Base-by-base conservation (phyloP, 371 early-diverging fungal species). In the Dichotomocladium elegans region DNA sequence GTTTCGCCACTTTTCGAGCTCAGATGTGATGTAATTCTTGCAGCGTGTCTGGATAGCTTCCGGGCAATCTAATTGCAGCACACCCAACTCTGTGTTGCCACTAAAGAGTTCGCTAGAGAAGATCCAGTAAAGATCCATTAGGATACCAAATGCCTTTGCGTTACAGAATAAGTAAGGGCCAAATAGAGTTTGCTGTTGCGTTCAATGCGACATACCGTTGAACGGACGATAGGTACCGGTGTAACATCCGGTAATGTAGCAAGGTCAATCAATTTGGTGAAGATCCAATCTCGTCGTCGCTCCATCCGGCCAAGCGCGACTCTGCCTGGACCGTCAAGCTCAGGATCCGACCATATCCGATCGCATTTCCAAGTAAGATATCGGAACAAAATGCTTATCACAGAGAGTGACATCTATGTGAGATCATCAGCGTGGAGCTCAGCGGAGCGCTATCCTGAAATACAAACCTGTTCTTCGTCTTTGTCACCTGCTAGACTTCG, bases 41-140 rank as follows among this genome's bases (percentile, higher is more conserved):
- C 68, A 41, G 49, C 61, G 40, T 37, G 45, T 35, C 53, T 84
- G 85, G 2, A 64, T 51, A 3, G 65, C 52, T 10, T 48, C 53
- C 3, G 79, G 60, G 35, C 79, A 82, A 7, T 47, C 45, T 19
- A 70, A 58, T 41, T 62, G 58, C 26, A 80, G 48, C 7, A 63
- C 51, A 11, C 61, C 58, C n/a, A 74, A 53, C 12, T 63, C 64
- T 10, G 41, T 35, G 5, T 49, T 35, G 37, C 37, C 51, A 19
- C 52, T 62, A 61, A 79, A 81, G 45, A 79, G 51, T 14, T 81
- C 78, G 15, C 75, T 74, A 2, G 72, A 69, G 59, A 82, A 82
- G 5, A 85, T 53, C 81, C 81, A 81, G 52, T 79, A 78, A 0
- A 79, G 47, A 47, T 81, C 82, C 7, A 82, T 68, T 22, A 81